These are phyloP conservation scores for Fusarium anguioides DNA, from an alignment of 2,329 filamentous ascomycete genomes.

Conservation along the genomic window DNA sequence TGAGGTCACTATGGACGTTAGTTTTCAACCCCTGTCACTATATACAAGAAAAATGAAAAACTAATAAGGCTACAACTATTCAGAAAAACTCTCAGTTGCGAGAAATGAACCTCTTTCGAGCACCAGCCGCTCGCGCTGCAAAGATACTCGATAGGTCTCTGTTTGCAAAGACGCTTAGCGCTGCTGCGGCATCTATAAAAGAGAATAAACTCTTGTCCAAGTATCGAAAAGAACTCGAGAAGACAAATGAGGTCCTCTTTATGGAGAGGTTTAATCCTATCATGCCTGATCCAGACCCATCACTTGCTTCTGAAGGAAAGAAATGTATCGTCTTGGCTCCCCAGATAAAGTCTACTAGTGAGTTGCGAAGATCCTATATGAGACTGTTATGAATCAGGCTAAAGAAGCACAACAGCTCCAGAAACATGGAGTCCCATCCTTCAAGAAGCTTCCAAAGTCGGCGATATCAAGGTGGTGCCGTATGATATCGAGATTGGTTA, in stretches of 20 bases:
- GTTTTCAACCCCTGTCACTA: conserved; percentile 31
- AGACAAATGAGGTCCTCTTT: conserved; percentile 72
- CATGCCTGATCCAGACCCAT: conserved; percentile 68
- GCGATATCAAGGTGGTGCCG: conserved; percentile 77
- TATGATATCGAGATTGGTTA: conserved; percentile 84
- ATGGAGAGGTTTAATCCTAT: conserved; percentile 74
- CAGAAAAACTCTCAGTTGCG: conserved; percentile 47
- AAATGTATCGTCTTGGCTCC: conserved; percentile 72
- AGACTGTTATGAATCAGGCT: neutral
- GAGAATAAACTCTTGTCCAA: conserved; percentile 80
- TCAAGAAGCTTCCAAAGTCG: conserved; percentile 72
- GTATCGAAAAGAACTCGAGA: conserved; percentile 74
- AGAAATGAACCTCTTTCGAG: conserved; percentile 74
- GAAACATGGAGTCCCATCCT: conserved; percentile 82
- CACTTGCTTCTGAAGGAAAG: conserved; percentile 63
- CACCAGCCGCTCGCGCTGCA: conserved; percentile 81
- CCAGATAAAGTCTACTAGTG: conserved; percentile 65
- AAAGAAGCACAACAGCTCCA: conserved; percentile 51
- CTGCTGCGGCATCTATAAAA: conserved; percentile 81
- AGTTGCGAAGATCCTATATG: conserved; percentile 14
- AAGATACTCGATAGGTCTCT: conserved; percentile 84
- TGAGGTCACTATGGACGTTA: conserved; percentile 49
- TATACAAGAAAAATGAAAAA: neutral
- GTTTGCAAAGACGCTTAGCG: conserved; percentile 80
- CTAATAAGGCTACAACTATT: conserved; percentile 11